Conservation (phyloP, 768 basidiomycete genomes). For the Amanita inopinata region DNA sequence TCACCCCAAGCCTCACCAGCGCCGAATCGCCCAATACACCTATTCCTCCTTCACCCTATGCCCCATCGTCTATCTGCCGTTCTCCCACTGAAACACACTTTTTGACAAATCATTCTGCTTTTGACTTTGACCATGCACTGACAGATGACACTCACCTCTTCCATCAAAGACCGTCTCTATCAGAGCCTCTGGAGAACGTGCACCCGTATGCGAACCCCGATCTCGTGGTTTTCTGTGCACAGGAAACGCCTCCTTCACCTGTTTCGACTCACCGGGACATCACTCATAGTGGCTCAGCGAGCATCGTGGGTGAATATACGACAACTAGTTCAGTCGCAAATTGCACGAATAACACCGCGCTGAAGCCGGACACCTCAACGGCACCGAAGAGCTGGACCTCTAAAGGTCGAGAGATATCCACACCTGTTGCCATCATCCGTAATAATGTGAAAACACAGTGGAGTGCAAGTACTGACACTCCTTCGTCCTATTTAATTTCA, state of each 20-base stretch:
- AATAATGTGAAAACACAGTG: conserved; percentile 19
- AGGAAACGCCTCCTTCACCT: conserved; percentile 22
- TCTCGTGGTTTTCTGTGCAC: conserved; percentile 33
- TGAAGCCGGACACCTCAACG: conserved; percentile 26
- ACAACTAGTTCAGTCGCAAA: conserved; percentile 20
- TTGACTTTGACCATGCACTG: not conserved
- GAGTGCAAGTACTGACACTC: conserved; percentile 16
- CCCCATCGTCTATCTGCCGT: not conserved
- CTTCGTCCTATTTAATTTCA: conserved; percentile 15
- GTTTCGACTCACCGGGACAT: conserved; percentile 22
- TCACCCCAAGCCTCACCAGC: conserved; percentile 31
- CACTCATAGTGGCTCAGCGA: conserved; percentile 38
- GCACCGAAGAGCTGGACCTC: conserved; percentile 24
- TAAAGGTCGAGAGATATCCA: conserved; percentile 46
- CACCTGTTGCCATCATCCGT: conserved; percentile 35
- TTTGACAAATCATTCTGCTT: not conserved
- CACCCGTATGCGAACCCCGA: conserved; percentile 84
- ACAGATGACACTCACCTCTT: conserved; percentile 12
- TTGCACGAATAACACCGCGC: conserved; percentile 24
- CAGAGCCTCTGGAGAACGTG: conserved; percentile 28
- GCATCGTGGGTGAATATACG: conserved; percentile 39
- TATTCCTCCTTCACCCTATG: not conserved
- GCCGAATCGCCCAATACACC: conserved; percentile 22
- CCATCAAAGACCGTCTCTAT: conserved; percentile 12
- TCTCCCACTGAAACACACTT: not conserved